Base-by-base conservation (phyloP, 495 filamentous ascomycete species). In the Hypoxylon lenormandii region DNA sequence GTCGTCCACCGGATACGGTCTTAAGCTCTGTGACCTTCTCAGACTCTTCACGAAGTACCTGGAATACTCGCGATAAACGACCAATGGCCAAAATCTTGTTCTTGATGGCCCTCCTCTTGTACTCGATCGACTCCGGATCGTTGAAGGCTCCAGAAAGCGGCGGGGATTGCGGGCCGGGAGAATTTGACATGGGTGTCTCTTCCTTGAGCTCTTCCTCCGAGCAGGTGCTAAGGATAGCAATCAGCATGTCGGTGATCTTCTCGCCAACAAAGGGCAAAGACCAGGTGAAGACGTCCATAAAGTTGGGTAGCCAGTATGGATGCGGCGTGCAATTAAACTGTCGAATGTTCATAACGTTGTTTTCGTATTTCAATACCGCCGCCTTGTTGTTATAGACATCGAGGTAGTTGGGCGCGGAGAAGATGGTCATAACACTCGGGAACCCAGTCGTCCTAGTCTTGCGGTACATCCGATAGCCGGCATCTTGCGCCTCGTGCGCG, bases 321-420 rank as follows among this genome's bases (percentile, higher is more conserved):
- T 98, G 95, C 5, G 95, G 95, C 30, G 95, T 97, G 87, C 95
- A 98, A 80, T 98, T 98, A 82, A 98, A 98, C 77, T 98, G 95
- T 26, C 95, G 87, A 75, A 98, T 98, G 83, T 98, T 98, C 95
- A 98, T 98, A 59, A 98, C 95, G 76, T 98, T 98, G 80, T 98
- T 98, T 78, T 98, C 95, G 77, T 98, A 98, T 78, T 98, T 98
- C 62, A 98, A 82, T 18, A 98, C 95, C 0, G 95, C 95, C 0
- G 95, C 95, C 80, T 98, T 98, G 87, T 98, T 98, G 87, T 98
- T 98, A 83, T 98, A 98, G n/a, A 98, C 93, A 76, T 98, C 95
- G 65, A 98, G 85, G 76, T 98, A 98, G 76, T 98, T 98, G 19
- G 95, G 95, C 3, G 95, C 95, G 49, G 94, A 97, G 85, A 98